phyloP scores from a whole-genome alignment of 176 grass and related monocot species.

The Elymus sibiricus region DNA sequence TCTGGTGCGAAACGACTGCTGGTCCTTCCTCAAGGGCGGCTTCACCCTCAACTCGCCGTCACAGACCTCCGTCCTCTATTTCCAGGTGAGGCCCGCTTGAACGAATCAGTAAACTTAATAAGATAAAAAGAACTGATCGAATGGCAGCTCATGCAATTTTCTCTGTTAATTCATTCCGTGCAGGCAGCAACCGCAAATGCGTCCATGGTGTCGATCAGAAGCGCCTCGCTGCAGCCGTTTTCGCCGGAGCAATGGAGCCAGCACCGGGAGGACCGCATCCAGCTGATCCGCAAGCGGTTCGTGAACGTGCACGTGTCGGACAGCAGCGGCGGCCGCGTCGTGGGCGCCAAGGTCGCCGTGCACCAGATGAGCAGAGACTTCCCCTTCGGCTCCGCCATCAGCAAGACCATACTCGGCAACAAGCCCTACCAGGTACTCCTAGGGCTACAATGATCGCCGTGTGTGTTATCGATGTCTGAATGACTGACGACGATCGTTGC shows the following conservation, averaged over 20 bases:
- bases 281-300: slow-evolving; percentile 55
- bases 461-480: neutral
- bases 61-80: slow-evolving; percentile 64
- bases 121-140: too few species aligned
- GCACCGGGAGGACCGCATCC: slow-evolving; percentile 63
- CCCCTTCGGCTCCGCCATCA: slow-evolving; percentile 75
- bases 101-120: too few species aligned
- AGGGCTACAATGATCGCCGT: neutral
- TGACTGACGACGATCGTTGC: neutral
- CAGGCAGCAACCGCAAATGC: slow-evolving; percentile 46
- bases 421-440: slow-evolving; percentile 44
- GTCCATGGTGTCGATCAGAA: slow-evolving; percentile 57
- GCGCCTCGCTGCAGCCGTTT: slow-evolving; percentile 65
- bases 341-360: slow-evolving; percentile 40
- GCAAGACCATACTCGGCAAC: slow-evolving; percentile 51
- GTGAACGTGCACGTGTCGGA: slow-evolving; percentile 59
- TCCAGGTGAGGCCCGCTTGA: slow-evolving; percentile 37
- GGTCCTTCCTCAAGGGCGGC: slow-evolving; percentile 91
- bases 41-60: slow-evolving; percentile 56
- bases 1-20: slow-evolving; percentile 64
- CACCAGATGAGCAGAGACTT: slow-evolving; percentile 66
- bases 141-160: neutral
- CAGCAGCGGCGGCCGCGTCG: slow-evolving; percentile 39
- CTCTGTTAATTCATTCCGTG: neutral
- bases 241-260: slow-evolving; percentile 71